These are phyloP conservation scores for Aureobasidium sp. DNA, from an alignment of 2,329 filamentous ascomycete species.

Conservation along the genomic window DNA sequence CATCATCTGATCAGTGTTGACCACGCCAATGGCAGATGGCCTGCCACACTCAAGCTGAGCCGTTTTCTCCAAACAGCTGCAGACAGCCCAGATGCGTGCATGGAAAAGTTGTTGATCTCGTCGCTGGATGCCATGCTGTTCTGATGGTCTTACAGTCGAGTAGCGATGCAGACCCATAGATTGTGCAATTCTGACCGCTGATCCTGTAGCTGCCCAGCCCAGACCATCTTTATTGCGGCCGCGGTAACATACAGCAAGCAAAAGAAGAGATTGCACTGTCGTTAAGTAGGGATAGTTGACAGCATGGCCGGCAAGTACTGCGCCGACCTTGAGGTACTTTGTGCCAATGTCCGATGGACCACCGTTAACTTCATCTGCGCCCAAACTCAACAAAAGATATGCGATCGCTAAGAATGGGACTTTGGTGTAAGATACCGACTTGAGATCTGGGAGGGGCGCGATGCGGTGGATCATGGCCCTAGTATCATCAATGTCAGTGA, in stretches of 20 bases:
- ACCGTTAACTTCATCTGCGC: conserved; percentile 5
- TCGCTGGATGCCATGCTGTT: conserved; percentile 7
- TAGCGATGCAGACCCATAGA: conserved; percentile 13
- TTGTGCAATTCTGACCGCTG: conserved; percentile 4
- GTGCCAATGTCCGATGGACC: not conserved
- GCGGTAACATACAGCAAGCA: conserved; percentile 9
- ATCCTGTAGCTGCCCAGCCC: not conserved
- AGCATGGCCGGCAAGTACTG: not conserved
- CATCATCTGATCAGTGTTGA: conserved; percentile 15
- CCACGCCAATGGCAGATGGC: not conserved
- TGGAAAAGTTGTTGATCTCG: conserved; percentile 7
- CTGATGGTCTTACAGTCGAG: not conserved
- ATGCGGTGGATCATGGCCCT: conserved; percentile 7
- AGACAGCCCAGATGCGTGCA: conserved; percentile 9
- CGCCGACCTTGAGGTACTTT: conserved; percentile 2
- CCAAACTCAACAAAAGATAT: conserved; percentile 9
- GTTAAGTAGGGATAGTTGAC: conserved; percentile 14
- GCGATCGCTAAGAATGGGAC: not conserved
- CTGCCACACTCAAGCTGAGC: conserved; percentile 9
- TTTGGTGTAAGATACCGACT: not conserved
- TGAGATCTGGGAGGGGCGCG: conserved; percentile 4
- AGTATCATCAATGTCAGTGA: conserved; percentile 9
- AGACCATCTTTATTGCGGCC: conserved; percentile 7
- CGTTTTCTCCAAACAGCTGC: conserved; percentile 7
- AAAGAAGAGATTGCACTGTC: not conserved